Evolutionary conservation across 1,284 basidiomycete species (phyloP).

Genomic region (Melampsora abietis-canadensis): DNA sequence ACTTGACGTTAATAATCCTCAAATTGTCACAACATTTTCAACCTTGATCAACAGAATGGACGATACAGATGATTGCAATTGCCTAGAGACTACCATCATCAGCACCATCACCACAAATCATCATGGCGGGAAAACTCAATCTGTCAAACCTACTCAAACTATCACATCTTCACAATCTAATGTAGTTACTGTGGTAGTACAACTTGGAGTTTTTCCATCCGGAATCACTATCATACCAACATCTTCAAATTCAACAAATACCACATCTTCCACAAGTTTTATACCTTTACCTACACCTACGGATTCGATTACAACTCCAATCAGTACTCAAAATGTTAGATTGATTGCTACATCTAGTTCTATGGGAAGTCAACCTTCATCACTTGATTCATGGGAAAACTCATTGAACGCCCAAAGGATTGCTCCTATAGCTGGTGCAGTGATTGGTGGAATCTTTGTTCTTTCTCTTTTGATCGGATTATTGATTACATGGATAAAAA

Average conservation of each 20-base stretch:
- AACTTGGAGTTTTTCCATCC: conserved; percentile 1
- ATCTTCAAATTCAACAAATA: conserved; percentile 1
- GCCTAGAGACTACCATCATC: background rate
- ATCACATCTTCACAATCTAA: conserved; percentile 4
- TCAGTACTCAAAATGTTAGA: background rate
- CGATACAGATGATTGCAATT: background rate
- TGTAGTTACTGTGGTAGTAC: background rate
- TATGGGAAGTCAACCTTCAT: background rate
- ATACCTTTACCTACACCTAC: conserved; percentile 1
- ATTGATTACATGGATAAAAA: background rate
- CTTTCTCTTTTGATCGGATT: background rate
- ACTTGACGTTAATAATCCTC: too few species aligned
- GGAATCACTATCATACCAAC: conserved; percentile 3
- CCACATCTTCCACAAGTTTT: background rate
- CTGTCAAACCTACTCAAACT: background rate
- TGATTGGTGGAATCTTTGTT: background rate
- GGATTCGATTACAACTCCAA: background rate
- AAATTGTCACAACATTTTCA: too few species aligned
- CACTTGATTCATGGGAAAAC: background rate
- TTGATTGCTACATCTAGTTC: conserved; percentile 4
- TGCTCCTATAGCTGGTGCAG: background rate
- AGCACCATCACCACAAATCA: conserved; percentile 3
- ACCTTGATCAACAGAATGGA: background rate
- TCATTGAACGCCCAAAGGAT: background rate
- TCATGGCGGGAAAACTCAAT: background rate